Conservation (phyloP, 345 rosid species). For the Gossypium mustelinum region DNA sequence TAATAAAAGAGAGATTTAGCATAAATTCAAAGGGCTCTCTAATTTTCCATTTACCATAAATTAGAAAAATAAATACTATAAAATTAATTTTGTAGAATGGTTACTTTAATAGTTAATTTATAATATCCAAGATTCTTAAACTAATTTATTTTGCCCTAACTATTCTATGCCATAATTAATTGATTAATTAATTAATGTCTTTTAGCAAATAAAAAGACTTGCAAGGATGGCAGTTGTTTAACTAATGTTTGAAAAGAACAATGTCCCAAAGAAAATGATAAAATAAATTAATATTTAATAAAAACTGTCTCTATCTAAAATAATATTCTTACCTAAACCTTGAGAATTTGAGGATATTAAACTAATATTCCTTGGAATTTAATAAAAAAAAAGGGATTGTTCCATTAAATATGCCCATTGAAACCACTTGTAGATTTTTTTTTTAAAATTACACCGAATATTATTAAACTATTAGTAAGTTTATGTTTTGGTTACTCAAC, state of each 20-base stretch:
- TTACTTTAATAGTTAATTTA: neutral
- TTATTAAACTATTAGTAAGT: too few species aligned
- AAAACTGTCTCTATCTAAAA: neutral
- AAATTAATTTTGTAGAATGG: neutral
- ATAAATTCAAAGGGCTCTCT: neutral
- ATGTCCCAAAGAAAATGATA: neutral
- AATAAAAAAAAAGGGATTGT: neutral
- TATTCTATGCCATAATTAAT: neutral
- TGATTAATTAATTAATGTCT: neutral
- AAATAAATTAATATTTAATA: neutral
- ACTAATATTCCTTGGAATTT: slow-evolving; percentile 1
- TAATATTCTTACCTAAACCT: neutral
- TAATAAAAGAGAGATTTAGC: neutral
- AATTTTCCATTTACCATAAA: neutral
- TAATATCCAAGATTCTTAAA: neutral
- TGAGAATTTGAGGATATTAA: neutral
- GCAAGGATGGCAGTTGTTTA: neutral
- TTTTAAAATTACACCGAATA: too few species aligned
- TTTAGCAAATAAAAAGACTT: neutral
- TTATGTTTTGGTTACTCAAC: too few species aligned
- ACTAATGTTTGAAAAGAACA: neutral
- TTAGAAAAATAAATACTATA: neutral
- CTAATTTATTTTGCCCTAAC: neutral
- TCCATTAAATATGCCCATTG: neutral
- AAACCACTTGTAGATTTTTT: neutral